Evolutionary conservation across 768 basidiomycete genomes (phyloP).

Genomic region (Pulveroboletus ravenelii): DNA sequence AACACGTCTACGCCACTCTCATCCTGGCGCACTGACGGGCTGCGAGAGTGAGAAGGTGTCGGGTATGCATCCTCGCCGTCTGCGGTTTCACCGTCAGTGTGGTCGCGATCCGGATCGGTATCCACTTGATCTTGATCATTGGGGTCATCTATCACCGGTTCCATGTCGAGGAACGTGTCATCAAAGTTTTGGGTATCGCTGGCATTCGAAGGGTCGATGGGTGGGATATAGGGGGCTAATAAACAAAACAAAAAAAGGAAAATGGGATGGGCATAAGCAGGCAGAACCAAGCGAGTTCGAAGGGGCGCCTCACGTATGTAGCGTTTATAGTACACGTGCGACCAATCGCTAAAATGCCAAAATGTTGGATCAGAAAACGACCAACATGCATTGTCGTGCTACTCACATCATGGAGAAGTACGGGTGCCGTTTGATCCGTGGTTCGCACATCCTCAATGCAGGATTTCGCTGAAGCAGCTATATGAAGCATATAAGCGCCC

Average conservation of each 20-base stretch:
- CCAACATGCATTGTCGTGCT: background rate
- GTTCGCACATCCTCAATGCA: conserved; percentile 84
- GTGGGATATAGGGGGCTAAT: conserved; percentile 87
- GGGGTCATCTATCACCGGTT: conserved; percentile 79
- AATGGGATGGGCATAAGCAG: conserved; percentile 13
- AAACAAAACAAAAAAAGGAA: background rate
- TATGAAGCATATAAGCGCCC: conserved; percentile 11
- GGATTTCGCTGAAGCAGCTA: conserved; percentile 94
- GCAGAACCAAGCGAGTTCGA: conserved; percentile 2
- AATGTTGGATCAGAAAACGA: conserved; percentile 12
- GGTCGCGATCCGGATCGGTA: conserved; percentile 63
- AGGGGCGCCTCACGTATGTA: conserved; percentile 69
- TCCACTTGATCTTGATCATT: conserved; percentile 58
- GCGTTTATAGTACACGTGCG: conserved; percentile 89
- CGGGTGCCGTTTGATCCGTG: conserved; percentile 88
- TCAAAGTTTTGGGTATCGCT: conserved; percentile 98
- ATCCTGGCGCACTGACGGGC: conserved; percentile 56
- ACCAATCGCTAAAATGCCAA: conserved; percentile 67
- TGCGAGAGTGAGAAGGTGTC: conserved; percentile 78
- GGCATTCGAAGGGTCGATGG: conserved; percentile 86
- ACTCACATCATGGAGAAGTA: conserved; percentile 94
- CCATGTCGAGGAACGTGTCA: conserved; percentile 94
- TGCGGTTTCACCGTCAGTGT: conserved; percentile 65
- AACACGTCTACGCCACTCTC: conserved; percentile 68
- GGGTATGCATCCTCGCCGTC: conserved; percentile 74